phyloP scores from a whole-genome alignment of 306 rosid genomes.

The Pyrus bretschneideri region DNA sequence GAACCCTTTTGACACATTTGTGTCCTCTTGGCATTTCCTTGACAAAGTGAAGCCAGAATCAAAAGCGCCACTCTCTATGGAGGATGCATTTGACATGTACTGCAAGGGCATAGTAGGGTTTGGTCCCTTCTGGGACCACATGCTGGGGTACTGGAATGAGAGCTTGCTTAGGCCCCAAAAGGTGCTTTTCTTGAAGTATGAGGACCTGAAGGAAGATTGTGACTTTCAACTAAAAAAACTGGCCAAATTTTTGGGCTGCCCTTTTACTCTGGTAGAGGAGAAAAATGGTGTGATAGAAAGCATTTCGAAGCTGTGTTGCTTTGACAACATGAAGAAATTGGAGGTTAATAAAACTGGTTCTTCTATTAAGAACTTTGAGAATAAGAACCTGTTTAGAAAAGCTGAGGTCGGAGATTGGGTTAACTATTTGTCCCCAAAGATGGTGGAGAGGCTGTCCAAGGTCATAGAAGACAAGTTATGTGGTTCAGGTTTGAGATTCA shows the following conservation, averaged over 20 bases:
- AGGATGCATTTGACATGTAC: conserved; percentile 43
- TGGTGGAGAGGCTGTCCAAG: conserved; percentile 39
- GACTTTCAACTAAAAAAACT: conserved; percentile 23
- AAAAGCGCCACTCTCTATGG: conserved; percentile 1
- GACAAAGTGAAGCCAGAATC: conserved; percentile 14
- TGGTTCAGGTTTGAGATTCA: background rate
- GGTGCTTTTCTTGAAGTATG: conserved; percentile 47
- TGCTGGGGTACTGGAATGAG: conserved; percentile 50
- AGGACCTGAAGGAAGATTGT: conserved; percentile 36
- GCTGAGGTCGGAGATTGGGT: conserved; percentile 58
- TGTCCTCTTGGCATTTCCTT: conserved; percentile 34
- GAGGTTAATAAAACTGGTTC: conserved; percentile 35
- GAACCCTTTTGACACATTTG: conserved; percentile 51
- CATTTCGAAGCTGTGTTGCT: conserved; percentile 38
- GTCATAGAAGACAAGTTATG: conserved; percentile 33
- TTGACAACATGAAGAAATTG: conserved; percentile 38
- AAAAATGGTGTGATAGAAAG: conserved; percentile 26
- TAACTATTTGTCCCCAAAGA: conserved; percentile 38
- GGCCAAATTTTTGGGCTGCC: conserved; percentile 33
- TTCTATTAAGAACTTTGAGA: conserved; percentile 27
- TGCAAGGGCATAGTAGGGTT: conserved; percentile 34
- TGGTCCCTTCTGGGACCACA: conserved; percentile 50
- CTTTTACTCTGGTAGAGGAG: conserved; percentile 41
- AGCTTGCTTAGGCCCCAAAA: conserved; percentile 39
- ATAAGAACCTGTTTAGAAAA: conserved; percentile 39